phyloP scores from a whole-genome alignment of 768 basidiomycete genomes.

The Boletus fagicola region DNA sequence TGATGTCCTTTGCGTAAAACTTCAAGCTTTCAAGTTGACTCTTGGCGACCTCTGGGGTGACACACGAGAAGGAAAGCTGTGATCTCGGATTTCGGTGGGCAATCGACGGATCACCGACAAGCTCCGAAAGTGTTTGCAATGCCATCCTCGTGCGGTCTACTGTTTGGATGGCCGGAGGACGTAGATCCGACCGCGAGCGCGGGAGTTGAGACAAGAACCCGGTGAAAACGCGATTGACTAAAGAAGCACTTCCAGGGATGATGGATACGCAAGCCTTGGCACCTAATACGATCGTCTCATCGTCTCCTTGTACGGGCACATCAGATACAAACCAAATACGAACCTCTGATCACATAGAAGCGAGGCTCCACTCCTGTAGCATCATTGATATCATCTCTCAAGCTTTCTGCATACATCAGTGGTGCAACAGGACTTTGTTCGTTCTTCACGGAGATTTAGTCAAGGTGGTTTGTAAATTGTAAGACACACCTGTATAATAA shows the following conservation, averaged over 20 bases:
- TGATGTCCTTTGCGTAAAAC: slow-evolving; percentile 45
- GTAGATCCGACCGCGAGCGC: slow-evolving; percentile 47
- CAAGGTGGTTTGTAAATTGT: neutral
- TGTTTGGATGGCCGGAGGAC: slow-evolving; percentile 34
- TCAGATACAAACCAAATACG: neutral
- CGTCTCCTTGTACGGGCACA: neutral
- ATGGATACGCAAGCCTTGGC: slow-evolving; percentile 55
- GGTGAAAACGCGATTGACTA: slow-evolving; percentile 60
- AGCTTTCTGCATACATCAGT: slow-evolving; percentile 52
- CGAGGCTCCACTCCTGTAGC: slow-evolving; percentile 46
- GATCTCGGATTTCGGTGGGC: slow-evolving; percentile 54
- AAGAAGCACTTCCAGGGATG: slow-evolving; percentile 52
- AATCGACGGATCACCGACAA: slow-evolving; percentile 46
- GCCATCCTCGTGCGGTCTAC: slow-evolving; percentile 56
- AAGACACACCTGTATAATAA: slow-evolving; percentile 62
- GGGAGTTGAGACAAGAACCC: slow-evolving; percentile 62
- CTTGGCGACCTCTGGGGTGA: slow-evolving; percentile 49
- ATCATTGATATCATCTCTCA: slow-evolving; percentile 49
- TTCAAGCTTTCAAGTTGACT: slow-evolving; percentile 50
- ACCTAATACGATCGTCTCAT: slow-evolving; percentile 36
- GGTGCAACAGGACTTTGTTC: slow-evolving; percentile 56
- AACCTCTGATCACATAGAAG: slow-evolving; percentile 64
- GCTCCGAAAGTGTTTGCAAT: slow-evolving; percentile 49
- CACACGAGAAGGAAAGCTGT: slow-evolving; percentile 65
- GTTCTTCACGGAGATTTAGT: slow-evolving; percentile 42